A percentile compares a stretch with the other conserved stretches of the same genome.
phyloP scores from a whole-genome alignment of 2,329 filamentous ascomycete species.

The Fusarium torreyae region DNA sequence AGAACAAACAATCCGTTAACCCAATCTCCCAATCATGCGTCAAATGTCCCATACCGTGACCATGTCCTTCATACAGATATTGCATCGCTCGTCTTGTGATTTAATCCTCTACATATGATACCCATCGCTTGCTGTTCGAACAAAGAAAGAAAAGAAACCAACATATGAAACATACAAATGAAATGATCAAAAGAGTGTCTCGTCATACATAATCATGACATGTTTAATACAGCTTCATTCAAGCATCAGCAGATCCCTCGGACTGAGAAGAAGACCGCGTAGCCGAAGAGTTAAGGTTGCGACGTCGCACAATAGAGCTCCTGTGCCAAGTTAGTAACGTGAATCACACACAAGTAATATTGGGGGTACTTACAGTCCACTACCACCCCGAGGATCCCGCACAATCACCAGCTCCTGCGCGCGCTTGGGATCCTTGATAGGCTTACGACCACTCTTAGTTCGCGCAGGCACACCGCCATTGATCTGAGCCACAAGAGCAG shows the following conservation, averaged over 20 bases:
- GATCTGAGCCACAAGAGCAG: slow-evolving; percentile 44
- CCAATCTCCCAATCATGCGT: slow-evolving; percentile 1
- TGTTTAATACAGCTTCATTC: slow-evolving; percentile 18
- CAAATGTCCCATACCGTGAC: neutral
- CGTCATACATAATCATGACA: slow-evolving; percentile 19
- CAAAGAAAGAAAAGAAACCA: slow-evolving; percentile 22
- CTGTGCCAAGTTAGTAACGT: neutral
- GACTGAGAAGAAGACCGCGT: slow-evolving; percentile 43
- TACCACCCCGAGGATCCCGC: slow-evolving; percentile 43
- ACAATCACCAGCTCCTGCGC: slow-evolving; percentile 49
- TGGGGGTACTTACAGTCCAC: slow-evolving; percentile 44
- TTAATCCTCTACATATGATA: slow-evolving; percentile 29
- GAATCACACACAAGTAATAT: rapidly evolving
- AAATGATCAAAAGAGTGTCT: slow-evolving; percentile 30
- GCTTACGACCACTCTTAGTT: slow-evolving; percentile 40
- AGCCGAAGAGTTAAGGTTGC: slow-evolving; percentile 36
- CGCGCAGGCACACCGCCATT: slow-evolving; percentile 8
- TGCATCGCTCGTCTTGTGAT: slow-evolving; percentile 37
- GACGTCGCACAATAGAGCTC: slow-evolving; percentile 41
- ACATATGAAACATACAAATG: slow-evolving; percentile 19
- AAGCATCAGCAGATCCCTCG: slow-evolving; percentile 41
- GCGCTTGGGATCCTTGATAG: slow-evolving; percentile 46
- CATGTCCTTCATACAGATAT: slow-evolving; percentile 37
- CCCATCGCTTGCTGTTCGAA: slow-evolving; percentile 23
- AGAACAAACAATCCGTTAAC: neutral